Conservation (phyloP, 2,329 filamentous ascomycete species). For the Pyrenochaeta sp. region DNA sequence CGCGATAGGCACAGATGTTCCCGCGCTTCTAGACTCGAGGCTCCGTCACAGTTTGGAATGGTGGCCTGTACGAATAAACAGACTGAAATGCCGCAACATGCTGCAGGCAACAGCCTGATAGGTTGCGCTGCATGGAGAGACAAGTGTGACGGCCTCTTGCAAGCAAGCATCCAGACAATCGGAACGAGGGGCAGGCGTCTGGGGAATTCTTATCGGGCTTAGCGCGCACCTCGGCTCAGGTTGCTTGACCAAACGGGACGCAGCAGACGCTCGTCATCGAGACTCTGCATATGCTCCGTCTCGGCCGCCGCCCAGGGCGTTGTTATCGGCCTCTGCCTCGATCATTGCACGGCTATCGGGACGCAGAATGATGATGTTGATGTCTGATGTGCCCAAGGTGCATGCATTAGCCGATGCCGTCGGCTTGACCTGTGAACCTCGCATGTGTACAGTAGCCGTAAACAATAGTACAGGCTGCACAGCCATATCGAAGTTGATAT, state of each 20-base stretch:
- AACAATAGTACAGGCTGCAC: neutral
- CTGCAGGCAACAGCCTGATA: conserved; percentile 19
- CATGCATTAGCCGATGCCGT: neutral
- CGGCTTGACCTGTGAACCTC: neutral
- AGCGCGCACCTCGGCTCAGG: conserved; percentile 13
- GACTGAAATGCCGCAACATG: conserved; percentile 6
- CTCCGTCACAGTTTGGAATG: neutral
- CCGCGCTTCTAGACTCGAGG: conserved; percentile 1
- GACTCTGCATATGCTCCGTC: conserved; percentile 21
- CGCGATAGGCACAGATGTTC: neutral
- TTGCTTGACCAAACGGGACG: conserved; percentile 21
- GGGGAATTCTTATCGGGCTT: conserved; percentile 21
- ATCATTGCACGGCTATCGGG: conserved; percentile 13
- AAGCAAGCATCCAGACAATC: conserved; percentile 19
- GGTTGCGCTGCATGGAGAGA: conserved; percentile 24
- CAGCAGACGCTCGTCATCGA: conserved; percentile 32
- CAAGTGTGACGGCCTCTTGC: conserved; percentile 12
- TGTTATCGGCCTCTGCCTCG: conserved; percentile 9
- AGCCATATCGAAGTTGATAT: neutral
- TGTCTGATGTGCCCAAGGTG: conserved; percentile 5
- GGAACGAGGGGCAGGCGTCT: conserved; percentile 19
- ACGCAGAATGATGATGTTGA: too few relatives aligned
- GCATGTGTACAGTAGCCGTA: neutral
- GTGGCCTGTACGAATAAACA: neutral
- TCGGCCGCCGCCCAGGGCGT: conserved; percentile 15